phyloP scores from a whole-genome alignment of 306 rosid genomes.

The Chamaecrista fasciculata region DNA sequence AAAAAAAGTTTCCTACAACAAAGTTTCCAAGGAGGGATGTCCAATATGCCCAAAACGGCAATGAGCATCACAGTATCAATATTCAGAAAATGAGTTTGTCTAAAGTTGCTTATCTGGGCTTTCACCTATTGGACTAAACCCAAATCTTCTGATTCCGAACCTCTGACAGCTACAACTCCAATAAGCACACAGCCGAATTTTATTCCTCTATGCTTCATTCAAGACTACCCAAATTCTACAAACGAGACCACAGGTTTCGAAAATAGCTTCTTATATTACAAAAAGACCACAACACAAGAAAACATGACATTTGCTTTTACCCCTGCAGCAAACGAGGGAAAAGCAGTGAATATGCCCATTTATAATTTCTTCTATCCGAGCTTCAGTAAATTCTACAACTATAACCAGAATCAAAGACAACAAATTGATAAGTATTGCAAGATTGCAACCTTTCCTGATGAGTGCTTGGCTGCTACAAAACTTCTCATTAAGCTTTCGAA shows the following conservation, averaged over 20 bases:
- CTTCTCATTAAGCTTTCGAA: conserved; percentile 59
- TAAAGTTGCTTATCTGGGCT: conserved; percentile 85
- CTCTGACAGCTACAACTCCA: conserved; percentile 89
- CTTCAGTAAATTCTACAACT: neutral
- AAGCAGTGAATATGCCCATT: conserved; percentile 45
- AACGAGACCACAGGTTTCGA: conserved; percentile 62
- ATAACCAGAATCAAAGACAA: conserved; percentile 26
- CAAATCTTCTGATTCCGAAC: conserved; percentile 85
- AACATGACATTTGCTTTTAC: conserved; percentile 66
- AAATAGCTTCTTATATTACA: conserved; percentile 75
- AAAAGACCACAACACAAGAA: conserved; percentile 53
- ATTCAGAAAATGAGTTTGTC: conserved; percentile 75
- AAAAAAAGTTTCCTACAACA: too few species aligned
- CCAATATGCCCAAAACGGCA: conserved; percentile 74
- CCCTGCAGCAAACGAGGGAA: conserved; percentile 77
- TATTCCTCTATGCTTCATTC: conserved; percentile 74
- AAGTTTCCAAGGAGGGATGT: conserved; percentile 68
- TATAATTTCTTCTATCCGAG: neutral
- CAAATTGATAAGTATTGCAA: conserved; percentile 26
- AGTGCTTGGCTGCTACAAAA: conserved; percentile 80
- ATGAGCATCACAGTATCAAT: conserved; percentile 68
- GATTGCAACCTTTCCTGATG: conserved; percentile 66
- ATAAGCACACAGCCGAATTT: conserved; percentile 77
- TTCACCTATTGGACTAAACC: conserved; percentile 77
- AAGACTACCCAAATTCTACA: conserved; percentile 58